Evolutionary conservation across 73 alveolate genomes (phyloP).

Genomic region (Symbiodinium pilosum): DNA sequence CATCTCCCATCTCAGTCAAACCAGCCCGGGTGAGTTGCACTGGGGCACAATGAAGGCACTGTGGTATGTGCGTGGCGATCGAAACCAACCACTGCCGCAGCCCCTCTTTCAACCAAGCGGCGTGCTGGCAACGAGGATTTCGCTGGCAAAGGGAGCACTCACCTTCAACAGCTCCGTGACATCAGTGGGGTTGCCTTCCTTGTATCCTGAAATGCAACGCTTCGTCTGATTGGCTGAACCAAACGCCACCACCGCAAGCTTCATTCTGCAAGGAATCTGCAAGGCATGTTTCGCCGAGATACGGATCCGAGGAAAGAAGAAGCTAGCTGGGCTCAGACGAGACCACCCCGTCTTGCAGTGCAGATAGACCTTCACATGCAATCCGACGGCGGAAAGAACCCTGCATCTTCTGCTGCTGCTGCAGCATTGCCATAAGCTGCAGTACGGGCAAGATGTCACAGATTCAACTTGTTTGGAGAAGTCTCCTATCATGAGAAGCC

Average conservation of each 20-base stretch:
- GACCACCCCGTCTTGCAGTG: constrained; percentile 42
- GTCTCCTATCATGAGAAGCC: too few relatives aligned
- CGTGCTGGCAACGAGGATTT: constrained; percentile 43
- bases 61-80: too few relatives aligned
- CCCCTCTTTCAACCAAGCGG: not conserved
- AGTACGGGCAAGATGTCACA: too few relatives aligned
- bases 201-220: constrained; percentile 11
- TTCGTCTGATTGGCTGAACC: not conserved
- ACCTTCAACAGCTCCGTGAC: constrained; percentile 53
- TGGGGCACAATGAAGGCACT: too few relatives aligned
- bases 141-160: constrained; percentile 64
- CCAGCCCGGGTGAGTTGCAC: too few relatives aligned
- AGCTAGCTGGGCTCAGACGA: not conserved
- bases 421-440: too few relatives aligned
- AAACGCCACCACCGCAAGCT: not conserved
- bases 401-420: too few relatives aligned
- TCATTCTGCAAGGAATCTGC: not conserved
- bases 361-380: constrained; percentile 20
- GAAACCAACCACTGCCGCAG: too few relatives aligned
- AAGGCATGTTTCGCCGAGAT: not conserved
- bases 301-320: constrained; percentile 45
- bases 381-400: not conserved
- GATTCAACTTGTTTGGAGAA: too few relatives aligned
- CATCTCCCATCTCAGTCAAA: too few relatives aligned
- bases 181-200: constrained; percentile 82